Conservation (phyloP, 495 filamentous ascomycete species). For the Podospora sp. region DNA sequence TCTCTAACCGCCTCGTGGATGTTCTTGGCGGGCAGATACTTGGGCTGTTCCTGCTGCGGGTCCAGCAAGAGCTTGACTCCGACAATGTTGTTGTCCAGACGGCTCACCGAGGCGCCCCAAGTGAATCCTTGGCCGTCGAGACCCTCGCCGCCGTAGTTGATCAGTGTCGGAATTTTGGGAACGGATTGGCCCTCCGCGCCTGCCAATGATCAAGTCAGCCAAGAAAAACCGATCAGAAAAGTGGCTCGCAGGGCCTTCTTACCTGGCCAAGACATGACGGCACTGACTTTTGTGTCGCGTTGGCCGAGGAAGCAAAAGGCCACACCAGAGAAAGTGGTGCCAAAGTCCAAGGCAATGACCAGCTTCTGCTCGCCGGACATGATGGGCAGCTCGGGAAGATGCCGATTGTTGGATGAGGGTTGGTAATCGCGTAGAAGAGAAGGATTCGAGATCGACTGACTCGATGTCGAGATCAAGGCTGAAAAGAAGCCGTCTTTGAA, state of each 20-base stretch:
- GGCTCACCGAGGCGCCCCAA: constrained; percentile 5
- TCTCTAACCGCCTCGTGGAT: constrained; percentile 25
- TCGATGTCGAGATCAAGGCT: no score
- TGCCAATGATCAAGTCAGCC: no score
- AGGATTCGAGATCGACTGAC: no score
- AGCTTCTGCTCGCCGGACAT: background rate
- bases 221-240: no score
- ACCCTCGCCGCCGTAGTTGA: constrained; percentile 2
- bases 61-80: constrained; percentile 42
- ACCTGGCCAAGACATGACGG: constrained; percentile 12
- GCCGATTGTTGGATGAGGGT: no score
- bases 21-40: constrained; percentile 27
- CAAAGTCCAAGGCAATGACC: constrained; percentile 14
- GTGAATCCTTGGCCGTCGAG: background rate
- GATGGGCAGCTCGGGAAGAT: no score
- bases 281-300: background rate
- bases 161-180: constrained; percentile 3
- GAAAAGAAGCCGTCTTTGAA: no score
- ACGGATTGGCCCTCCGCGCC: background rate
- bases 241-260: no score
- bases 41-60: constrained; percentile 30
- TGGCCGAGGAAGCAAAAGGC: constrained; percentile 2
- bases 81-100: background rate
- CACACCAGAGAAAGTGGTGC: constrained; percentile 15
- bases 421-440: no score